These are phyloP conservation scores for Sesbania bispinosa DNA, from an alignment of 306 rosid genomes.

Conservation along the genomic window DNA sequence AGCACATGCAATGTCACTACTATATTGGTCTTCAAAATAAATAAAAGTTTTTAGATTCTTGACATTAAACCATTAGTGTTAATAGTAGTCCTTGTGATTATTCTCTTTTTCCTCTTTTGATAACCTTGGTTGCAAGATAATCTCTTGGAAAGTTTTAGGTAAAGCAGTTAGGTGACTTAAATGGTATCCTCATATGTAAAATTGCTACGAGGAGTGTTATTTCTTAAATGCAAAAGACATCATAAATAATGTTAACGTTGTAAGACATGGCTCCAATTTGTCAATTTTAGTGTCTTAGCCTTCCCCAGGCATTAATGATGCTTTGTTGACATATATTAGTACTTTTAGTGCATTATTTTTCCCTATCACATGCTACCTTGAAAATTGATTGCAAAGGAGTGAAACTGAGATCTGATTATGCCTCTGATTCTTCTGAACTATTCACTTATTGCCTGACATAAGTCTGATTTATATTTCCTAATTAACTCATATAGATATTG, in stretches of 20 bases:
- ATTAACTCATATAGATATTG: not conserved
- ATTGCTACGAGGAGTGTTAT: not conserved
- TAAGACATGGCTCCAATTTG: too few species aligned
- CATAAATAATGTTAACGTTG: too few species aligned
- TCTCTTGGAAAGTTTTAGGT: not conserved
- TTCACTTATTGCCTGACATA: conserved; percentile 25
- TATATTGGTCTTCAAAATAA: not conserved
- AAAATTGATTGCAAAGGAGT: not conserved
- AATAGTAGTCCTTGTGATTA: not conserved
- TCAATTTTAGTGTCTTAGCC: too few species aligned
- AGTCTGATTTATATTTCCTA: conserved; percentile 11
- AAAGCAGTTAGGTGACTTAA: too few species aligned
- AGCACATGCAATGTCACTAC: conserved; percentile 19
- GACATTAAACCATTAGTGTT: not conserved
- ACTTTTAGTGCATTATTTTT: not conserved
- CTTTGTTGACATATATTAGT: not conserved
- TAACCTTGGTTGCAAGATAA: too few species aligned
- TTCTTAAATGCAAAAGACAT: conserved; percentile 5
- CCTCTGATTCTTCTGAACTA: conserved; percentile 10
- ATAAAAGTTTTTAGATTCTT: not conserved
- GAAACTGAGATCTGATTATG: conserved; percentile 19
- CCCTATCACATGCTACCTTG: conserved; percentile 12
- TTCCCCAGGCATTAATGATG: not conserved
- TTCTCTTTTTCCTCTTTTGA: too few species aligned
- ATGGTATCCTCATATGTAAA: not conserved